A percentile compares a stretch with the other conserved stretches of the same genome.
Conservation (phyloP, 129 eudicot species). For the Heracleum sosnowskyi region DNA sequence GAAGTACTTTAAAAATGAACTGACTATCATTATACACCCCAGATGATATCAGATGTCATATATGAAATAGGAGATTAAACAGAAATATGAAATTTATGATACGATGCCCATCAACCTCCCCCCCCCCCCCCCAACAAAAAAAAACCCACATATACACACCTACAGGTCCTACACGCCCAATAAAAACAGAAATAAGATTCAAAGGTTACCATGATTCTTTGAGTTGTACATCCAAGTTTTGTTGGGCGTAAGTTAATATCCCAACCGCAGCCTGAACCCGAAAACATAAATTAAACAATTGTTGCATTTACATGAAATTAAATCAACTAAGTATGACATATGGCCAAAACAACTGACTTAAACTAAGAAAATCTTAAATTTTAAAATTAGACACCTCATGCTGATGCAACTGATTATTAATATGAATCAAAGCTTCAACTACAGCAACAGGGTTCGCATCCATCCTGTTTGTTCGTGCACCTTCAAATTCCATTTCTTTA, state of each 20-base stretch:
- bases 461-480: slow-evolving; percentile 87
- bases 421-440: slow-evolving; percentile 95
- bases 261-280: slow-evolving; percentile 88
- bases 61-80: no score
- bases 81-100: not conserved
- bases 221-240: slow-evolving; percentile 80
- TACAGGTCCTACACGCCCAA: not conserved
- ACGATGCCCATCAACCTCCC: not conserved
- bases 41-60: no score
- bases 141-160: no score
- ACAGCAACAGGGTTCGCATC: slow-evolving; percentile 96
- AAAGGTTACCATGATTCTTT: slow-evolving; percentile 83
- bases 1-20: not conserved
- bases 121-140: not conserved
- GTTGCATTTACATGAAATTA: not conserved
- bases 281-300: slow-evolving; percentile 12
- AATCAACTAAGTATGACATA: not conserved
- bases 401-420: slow-evolving; percentile 95
- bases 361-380: not conserved
- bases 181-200: not conserved
- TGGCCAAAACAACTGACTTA: not conserved
- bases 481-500: slow-evolving; percentile 99
- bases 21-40: no score
- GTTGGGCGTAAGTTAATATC: slow-evolving; percentile 88
- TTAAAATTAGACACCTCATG: slow-evolving; percentile 58